A percentile compares a stretch with the other conserved stretches of the same genome.
These are phyloP conservation scores for Chalciporus piperatus DNA, from an alignment of 768 basidiomycete species.

Conservation along the genomic window DNA sequence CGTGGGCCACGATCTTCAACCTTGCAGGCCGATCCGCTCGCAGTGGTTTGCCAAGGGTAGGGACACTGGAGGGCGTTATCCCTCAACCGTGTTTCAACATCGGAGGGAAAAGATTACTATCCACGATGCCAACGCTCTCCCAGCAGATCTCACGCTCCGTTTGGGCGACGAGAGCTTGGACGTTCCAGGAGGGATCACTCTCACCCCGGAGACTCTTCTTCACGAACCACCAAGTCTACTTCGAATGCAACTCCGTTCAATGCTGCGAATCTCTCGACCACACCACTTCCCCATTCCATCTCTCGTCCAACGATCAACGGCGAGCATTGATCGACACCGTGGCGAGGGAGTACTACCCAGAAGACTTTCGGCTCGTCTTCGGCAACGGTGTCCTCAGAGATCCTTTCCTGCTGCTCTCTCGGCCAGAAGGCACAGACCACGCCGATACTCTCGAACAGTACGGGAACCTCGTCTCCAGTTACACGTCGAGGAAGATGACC, in stretches of 20 bases:
- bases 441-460: too few relatives aligned
- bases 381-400: constrained; percentile 8
- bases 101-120: constrained; percentile 2
- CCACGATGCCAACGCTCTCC: constrained; percentile 8
- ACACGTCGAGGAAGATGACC: constrained; percentile 4
- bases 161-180: constrained; percentile 16
- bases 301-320: constrained; percentile 2
- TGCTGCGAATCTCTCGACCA: constrained; percentile 14
- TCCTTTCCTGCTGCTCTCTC: neutral
- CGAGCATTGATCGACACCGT: neutral
- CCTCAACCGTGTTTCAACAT: constrained; percentile 9
- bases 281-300: constrained; percentile 10
- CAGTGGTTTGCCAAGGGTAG: constrained; percentile 13
- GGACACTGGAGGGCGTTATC: constrained; percentile 4
- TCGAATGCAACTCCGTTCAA: constrained; percentile 11
- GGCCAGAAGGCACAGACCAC: too few relatives aligned
- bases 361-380: neutral
- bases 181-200: constrained; percentile 17
- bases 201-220: constrained; percentile 19
- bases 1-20: constrained; percentile 13
- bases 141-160: constrained; percentile 5
- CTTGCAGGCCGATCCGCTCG: constrained; percentile 4
- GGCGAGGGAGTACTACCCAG: neutral
- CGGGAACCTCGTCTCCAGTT: neutral
- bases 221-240: constrained; percentile 19